Percentiles rank a stretch among this genome's conserved stretches.
These are phyloP conservation scores for Tolypocladium album DNA, from an alignment of 2,329 filamentous ascomycete species.

Conservation along the genomic window DNA sequence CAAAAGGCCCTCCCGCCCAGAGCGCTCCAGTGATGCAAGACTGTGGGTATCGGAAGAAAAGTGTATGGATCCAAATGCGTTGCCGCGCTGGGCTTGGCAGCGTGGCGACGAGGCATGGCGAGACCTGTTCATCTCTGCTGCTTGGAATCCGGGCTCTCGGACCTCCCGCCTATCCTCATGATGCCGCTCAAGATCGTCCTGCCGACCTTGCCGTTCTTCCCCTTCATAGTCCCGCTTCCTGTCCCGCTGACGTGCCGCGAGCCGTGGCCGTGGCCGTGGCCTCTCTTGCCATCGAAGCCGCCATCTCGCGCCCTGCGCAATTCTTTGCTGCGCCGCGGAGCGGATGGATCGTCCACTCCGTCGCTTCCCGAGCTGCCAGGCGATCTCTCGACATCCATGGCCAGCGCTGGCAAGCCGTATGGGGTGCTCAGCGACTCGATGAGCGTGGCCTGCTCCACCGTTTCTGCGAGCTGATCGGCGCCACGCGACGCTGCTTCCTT, in stretches of 20 bases:
- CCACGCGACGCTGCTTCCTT: slow-evolving; percentile 20
- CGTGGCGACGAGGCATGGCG: not conserved
- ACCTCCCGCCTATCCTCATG: slow-evolving; percentile 30
- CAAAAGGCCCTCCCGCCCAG: not conserved
- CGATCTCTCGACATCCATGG: slow-evolving; percentile 20
- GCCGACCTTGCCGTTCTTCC: slow-evolving; percentile 28
- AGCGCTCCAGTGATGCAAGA: not conserved
- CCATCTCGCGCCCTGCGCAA: slow-evolving; percentile 8
- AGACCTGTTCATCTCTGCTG: slow-evolving; percentile 8
- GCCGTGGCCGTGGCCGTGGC: slow-evolving; percentile 12
- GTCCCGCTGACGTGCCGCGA: slow-evolving; percentile 17
- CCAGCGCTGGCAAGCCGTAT: slow-evolving; percentile 14
- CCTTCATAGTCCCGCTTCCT: slow-evolving; percentile 17
- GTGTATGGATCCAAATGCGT: not conserved
- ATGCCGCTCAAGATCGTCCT: slow-evolving; percentile 32
- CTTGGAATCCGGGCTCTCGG: slow-evolving; percentile 29
- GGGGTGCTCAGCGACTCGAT: slow-evolving; percentile 22
- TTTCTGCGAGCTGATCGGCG: slow-evolving; percentile 32
- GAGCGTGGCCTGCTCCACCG: slow-evolving; percentile 32
- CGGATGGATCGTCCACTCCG: slow-evolving; percentile 12
- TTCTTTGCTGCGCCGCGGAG: slow-evolving; percentile 21
- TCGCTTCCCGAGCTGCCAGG: slow-evolving; percentile 44
- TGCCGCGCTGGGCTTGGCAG: not conserved
- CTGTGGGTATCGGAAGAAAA: not conserved
- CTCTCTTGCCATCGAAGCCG: slow-evolving; percentile 5